Evolutionary conservation across 805 yeast genomes (phyloP).

Genomic region (Candida cerambycidarum): DNA sequence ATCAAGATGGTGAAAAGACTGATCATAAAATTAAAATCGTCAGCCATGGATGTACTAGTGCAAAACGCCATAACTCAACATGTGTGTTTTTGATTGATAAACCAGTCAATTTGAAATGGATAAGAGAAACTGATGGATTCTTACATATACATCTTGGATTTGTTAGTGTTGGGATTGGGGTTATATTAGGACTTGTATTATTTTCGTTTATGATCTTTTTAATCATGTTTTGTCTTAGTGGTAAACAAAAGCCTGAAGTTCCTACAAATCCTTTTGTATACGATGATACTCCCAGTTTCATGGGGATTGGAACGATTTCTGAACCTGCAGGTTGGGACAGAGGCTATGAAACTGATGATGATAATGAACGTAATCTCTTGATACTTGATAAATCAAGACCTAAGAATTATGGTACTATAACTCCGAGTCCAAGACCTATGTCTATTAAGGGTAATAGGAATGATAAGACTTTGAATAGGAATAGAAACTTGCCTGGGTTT

Average conservation of each 20-base stretch:
- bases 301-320: constrained; percentile 35
- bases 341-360: constrained; percentile 47
- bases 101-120: constrained; percentile 67
- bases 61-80: constrained; percentile 23
- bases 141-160: constrained; percentile 64
- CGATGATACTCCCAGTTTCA: constrained; percentile 28
- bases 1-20: constrained; percentile 9
- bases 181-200: constrained; percentile 56
- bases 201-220: constrained; percentile 25
- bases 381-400: constrained; percentile 23
- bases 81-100: constrained; percentile 68
- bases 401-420: constrained; percentile 21
- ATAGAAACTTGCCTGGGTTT: constrained; percentile 18
- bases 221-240: constrained; percentile 20
- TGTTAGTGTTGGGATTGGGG: constrained; percentile 66
- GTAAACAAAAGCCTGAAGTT: constrained; percentile 7
- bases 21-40: constrained; percentile 57
- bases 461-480: constrained; percentile 20
- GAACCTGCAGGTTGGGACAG: constrained; percentile 22
- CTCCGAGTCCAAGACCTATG: constrained; percentile 4
- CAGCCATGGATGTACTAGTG: constrained; percentile 57
- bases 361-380: constrained; percentile 35
- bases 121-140: constrained; percentile 43
- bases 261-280: constrained; percentile 15
- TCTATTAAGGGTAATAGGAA: constrained; percentile 6